Evolutionary conservation across 768 basidiomycete genomes (phyloP).

Genomic region (Harrya chromipes): DNA sequence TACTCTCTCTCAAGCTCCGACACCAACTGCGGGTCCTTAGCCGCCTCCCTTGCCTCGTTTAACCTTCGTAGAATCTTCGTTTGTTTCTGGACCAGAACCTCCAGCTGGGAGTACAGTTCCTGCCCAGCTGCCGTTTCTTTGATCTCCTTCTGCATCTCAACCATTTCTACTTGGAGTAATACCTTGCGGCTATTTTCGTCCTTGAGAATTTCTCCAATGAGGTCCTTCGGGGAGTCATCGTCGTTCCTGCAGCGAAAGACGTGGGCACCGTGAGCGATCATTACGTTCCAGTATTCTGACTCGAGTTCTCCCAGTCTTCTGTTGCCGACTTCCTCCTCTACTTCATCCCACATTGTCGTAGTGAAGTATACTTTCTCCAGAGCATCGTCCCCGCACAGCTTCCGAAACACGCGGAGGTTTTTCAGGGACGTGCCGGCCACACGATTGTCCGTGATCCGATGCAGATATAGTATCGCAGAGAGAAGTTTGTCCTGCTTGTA

Average conservation of each 20-base stretch:
- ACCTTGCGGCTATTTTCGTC: not conserved
- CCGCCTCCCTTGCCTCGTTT: conserved; percentile 3
- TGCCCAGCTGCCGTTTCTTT: conserved; percentile 10
- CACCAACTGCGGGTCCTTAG: not conserved
- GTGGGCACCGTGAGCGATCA: conserved; percentile 10
- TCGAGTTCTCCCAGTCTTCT: conserved; percentile 7
- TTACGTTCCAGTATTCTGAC: not conserved
- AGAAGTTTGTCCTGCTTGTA: conserved; percentile 17
- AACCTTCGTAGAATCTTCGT: conserved; percentile 4
- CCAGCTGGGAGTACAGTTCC: conserved; percentile 8
- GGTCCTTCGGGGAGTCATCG: conserved; percentile 3
- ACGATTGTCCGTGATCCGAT: conserved; percentile 39
- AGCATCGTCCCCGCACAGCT: conserved; percentile 27
- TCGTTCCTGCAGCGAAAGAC: conserved; percentile 6
- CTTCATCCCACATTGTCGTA: conserved; percentile 38
- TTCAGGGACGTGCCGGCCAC: conserved; percentile 33
- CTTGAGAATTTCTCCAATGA: conserved; percentile 7
- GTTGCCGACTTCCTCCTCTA: conserved; percentile 16
- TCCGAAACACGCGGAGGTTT: conserved; percentile 33
- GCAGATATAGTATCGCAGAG: conserved; percentile 37
- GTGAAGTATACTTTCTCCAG: conserved; percentile 33
- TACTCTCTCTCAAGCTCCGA: conserved; percentile 10
- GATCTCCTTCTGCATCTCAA: conserved; percentile 1
- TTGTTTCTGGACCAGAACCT: conserved; percentile 9
- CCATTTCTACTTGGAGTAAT: conserved; percentile 10